phyloP scores from a whole-genome alignment of 192 early-diverging fungal genomes.

The Linnemannia hyalina region DNA sequence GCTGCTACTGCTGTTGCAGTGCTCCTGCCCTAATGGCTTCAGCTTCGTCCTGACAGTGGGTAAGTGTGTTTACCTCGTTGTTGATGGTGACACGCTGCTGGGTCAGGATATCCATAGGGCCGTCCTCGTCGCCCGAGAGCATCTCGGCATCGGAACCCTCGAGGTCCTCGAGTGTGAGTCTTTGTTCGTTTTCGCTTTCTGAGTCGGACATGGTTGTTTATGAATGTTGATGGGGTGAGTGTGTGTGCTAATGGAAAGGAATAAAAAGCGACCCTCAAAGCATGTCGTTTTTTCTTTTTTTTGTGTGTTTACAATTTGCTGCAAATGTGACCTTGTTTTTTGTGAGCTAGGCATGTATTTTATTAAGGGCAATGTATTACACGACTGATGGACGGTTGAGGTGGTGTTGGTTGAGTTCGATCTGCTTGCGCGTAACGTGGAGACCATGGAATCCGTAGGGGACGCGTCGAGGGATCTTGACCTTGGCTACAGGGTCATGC shows the following conservation, averaged over 20 bases:
- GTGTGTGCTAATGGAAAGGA: conserved; percentile 14
- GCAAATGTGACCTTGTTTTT: neutral
- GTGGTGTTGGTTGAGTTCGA: conserved; percentile 24
- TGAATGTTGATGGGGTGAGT: conserved; percentile 5
- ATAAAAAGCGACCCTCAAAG: neutral
- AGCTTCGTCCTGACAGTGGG: neutral
- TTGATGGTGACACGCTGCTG: conserved; percentile 47
- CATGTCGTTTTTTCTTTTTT: neutral
- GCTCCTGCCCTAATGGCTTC: neutral
- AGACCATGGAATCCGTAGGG: conserved; percentile 52
- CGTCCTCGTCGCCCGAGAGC: conserved; percentile 51
- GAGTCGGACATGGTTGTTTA: conserved; percentile 42
- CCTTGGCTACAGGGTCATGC: conserved; percentile 32
- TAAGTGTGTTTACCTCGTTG: conserved; percentile 39
- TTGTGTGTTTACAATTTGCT: neutral
- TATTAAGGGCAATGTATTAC: too few relatives aligned
- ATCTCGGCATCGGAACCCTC: conserved; percentile 52
- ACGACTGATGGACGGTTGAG: neutral
- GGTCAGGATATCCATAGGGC: conserved; percentile 43
- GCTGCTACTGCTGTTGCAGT: neutral
- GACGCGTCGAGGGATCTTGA: conserved; percentile 35
- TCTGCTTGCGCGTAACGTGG: conserved; percentile 31
- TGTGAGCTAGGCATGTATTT: neutral
- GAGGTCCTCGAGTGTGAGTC: conserved; percentile 51
- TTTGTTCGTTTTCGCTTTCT: conserved; percentile 53